Conservation (phyloP, 495 filamentous ascomycete species). For the Neurospora sp. region DNA sequence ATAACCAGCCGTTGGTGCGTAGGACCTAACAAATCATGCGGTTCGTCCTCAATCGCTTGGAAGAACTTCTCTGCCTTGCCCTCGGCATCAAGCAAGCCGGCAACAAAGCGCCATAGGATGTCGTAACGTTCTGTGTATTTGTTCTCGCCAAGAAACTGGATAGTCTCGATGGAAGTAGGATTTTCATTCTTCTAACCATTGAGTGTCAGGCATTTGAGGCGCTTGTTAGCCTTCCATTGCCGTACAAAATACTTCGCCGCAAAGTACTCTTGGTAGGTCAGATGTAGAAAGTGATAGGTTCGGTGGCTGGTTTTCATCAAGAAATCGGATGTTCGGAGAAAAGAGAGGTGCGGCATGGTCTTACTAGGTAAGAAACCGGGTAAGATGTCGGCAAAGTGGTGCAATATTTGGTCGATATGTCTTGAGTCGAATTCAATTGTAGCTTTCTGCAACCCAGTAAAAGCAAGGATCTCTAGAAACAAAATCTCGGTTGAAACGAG, state of each 20-base stretch:
- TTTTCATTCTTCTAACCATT: background rate
- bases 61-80: constrained; percentile 20
- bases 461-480: constrained; percentile 29
- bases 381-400: constrained; percentile 1
- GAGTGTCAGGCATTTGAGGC: constrained; percentile 13
- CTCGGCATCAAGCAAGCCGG: constrained; percentile 25
- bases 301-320: constrained; percentile 6
- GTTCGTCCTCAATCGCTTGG: constrained; percentile 24
- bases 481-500: constrained; percentile 14
- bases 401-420: constrained; percentile 14
- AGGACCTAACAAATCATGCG: constrained; percentile 29
- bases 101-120: constrained; percentile 36
- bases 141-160: constrained; percentile 22
- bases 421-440: constrained; percentile 25
- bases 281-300: constrained; percentile 34
- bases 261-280: constrained; percentile 36
- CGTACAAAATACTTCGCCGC: constrained; percentile 35
- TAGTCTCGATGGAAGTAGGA: background rate
- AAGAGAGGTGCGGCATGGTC: constrained; percentile 21
- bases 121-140: constrained; percentile 35
- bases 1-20: constrained; percentile 31
- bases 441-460: constrained; percentile 28
- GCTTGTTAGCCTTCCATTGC: constrained; percentile 19
- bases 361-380: constrained; percentile 2
- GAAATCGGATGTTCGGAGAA: constrained; percentile 22